Conservation (phyloP, 306 rosid genomes). For the Dalbergia cultrata region DNA sequence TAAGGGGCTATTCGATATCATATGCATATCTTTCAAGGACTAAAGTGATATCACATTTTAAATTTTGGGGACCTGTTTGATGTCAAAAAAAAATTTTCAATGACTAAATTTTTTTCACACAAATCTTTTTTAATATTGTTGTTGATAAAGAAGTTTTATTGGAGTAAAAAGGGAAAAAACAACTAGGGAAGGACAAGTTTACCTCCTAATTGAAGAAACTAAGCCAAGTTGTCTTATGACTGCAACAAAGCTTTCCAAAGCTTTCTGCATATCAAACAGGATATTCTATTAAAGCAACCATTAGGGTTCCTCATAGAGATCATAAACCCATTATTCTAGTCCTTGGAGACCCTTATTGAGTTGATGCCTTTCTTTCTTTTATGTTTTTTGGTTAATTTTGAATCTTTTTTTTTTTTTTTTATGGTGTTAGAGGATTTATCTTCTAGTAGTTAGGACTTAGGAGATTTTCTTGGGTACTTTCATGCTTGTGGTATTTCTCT, state of each 20-base stretch:
- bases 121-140: not conserved
- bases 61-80: no score
- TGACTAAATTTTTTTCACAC: no score
- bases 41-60: no score
- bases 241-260: no score
- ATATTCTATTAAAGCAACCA: conserved; percentile 7
- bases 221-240: not conserved
- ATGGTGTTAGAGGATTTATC: conserved; percentile 27
- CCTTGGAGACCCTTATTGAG: conserved; percentile 26
- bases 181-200: conserved; percentile 5
- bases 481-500: not conserved
- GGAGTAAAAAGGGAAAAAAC: not conserved
- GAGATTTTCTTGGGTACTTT: conserved; percentile 15
- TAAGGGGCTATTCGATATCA: no score
- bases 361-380: not conserved
- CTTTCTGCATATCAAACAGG: no score
- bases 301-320: conserved; percentile 3
- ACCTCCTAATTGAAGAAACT: conserved; percentile 3
- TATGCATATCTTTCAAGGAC: no score
- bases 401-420: conserved; percentile 14
- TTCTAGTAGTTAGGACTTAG: not conserved
- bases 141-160: not conserved
- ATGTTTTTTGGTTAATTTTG: not conserved
- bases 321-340: conserved; percentile 28
- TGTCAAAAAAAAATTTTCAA: no score